A percentile compares a stretch with the other conserved stretches of the same genome.
These are phyloP conservation scores for Ustilago vetiveriae DNA, from an alignment of 1,284 basidiomycete species.

Conservation along the genomic window DNA sequence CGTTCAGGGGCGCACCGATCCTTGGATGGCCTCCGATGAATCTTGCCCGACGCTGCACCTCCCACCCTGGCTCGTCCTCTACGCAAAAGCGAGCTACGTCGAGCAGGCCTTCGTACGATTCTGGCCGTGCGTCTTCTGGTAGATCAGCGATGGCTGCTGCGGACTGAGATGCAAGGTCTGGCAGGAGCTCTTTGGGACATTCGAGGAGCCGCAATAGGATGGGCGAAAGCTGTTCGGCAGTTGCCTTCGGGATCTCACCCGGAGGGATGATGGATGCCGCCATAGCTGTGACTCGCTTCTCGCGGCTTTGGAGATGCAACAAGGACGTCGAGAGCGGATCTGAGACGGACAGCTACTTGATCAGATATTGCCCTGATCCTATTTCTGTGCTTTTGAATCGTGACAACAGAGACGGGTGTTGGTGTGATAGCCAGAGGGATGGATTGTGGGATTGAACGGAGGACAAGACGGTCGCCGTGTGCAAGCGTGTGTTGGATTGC, in stretches of 20 bases:
- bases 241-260: slow-evolving; percentile 46
- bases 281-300: slow-evolving; percentile 1
- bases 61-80: slow-evolving; percentile 66
- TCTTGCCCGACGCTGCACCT: slow-evolving; percentile 27
- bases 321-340: no score
- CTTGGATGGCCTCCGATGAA: slow-evolving; percentile 57
- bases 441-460: no score
- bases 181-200: slow-evolving; percentile 31
- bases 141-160: slow-evolving; percentile 58
- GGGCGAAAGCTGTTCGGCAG: slow-evolving; percentile 45
- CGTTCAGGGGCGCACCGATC: slow-evolving; percentile 51
- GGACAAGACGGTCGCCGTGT: neutral
- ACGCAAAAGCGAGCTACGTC: slow-evolving; percentile 66
- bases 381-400: no score
- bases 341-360: no score
- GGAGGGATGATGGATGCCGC: slow-evolving; percentile 30
- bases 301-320: neutral
- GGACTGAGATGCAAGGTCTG: slow-evolving; percentile 47
- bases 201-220: slow-evolving; percentile 53
- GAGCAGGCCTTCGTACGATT: slow-evolving; percentile 63
- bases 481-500: slow-evolving; percentile 1
- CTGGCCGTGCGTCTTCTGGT: slow-evolving; percentile 55
- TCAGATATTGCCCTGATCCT: no score
- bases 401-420: neutral
- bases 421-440: neutral